Evolutionary conservation across 441 rosid species (phyloP).

Genomic region (Isatis lusitanica): DNA sequence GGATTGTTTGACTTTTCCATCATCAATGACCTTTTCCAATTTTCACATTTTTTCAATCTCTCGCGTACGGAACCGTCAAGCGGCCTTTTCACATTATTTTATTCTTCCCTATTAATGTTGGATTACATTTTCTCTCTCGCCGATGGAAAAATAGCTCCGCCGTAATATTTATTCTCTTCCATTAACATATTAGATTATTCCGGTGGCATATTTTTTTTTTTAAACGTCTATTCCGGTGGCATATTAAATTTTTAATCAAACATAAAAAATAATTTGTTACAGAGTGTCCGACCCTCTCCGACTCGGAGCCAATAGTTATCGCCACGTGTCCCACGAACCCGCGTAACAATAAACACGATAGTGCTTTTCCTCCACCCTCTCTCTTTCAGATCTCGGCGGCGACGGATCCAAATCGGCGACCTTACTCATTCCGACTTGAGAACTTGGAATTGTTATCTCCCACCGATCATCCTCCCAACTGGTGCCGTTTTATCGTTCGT

Average conservation of each 20-base stretch:
- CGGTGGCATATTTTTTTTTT: no score
- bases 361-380: not conserved
- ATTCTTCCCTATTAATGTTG: not conserved
- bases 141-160: not conserved
- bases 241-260: no score
- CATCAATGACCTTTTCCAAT: not conserved
- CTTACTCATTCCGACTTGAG: not conserved
- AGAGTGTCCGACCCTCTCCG: no score
- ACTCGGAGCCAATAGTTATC: no score
- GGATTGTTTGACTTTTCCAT: conserved; percentile 6
- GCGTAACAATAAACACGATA: no score
- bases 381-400: conserved; percentile 32
- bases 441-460: not conserved
- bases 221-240: no score
- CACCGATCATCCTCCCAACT: not conserved
- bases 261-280: no score
- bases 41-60: not conserved
- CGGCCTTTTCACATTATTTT: not conserved
- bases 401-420: conserved; percentile 27
- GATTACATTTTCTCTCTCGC: not conserved
- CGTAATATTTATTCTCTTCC: no score
- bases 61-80: not conserved
- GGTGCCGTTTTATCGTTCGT: not conserved
- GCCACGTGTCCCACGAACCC: no score
- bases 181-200: no score